Evolutionary conservation across 805 yeast species (phyloP).

Genomic region (Metschnikowia noctiluminum): DNA sequence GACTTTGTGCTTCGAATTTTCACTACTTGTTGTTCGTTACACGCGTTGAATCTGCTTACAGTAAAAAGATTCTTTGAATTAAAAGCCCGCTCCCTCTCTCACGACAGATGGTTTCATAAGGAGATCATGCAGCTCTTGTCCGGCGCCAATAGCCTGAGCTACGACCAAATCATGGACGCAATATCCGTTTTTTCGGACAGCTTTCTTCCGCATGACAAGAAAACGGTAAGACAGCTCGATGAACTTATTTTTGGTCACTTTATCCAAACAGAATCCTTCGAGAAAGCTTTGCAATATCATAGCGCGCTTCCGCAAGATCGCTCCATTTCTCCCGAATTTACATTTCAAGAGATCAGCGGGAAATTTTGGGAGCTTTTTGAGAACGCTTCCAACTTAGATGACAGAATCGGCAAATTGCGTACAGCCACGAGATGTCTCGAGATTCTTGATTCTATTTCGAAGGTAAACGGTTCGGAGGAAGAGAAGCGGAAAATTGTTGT

Average conservation of each 20-base stretch:
- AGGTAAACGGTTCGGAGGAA: not conserved
- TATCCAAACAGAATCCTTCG: slow-evolving; percentile 27
- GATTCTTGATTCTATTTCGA: slow-evolving; percentile 21
- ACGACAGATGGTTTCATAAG: slow-evolving; percentile 16
- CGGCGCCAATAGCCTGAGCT: slow-evolving; percentile 23
- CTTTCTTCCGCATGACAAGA: slow-evolving; percentile 18
- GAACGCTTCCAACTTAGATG: slow-evolving; percentile 31
- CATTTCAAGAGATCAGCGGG: slow-evolving; percentile 14
- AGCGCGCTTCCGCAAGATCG: slow-evolving; percentile 12
- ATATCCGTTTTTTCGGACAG: slow-evolving; percentile 20
- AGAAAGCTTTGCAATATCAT: slow-evolving; percentile 19
- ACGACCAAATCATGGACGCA: slow-evolving; percentile 19
- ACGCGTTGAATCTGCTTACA: slow-evolving; percentile 34
- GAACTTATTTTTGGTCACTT: slow-evolving; percentile 28
- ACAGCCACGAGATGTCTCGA: slow-evolving; percentile 25
- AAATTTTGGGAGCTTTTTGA: slow-evolving; percentile 36
- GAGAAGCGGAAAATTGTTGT: slow-evolving; percentile 12
- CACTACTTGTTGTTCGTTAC: slow-evolving; percentile 31
- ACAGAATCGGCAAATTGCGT: slow-evolving; percentile 28
- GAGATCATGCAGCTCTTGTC: slow-evolving; percentile 27
- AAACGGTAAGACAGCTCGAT: slow-evolving; percentile 15
- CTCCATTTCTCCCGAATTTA: slow-evolving; percentile 12
- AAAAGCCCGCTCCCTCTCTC: slow-evolving; percentile 16
- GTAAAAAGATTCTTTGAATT: slow-evolving; percentile 27
- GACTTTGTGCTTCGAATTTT: slow-evolving; percentile 10